Evolutionary conservation across 2,329 filamentous ascomycete genomes (phyloP).

Genomic region (Claviceps fusiformis): DNA sequence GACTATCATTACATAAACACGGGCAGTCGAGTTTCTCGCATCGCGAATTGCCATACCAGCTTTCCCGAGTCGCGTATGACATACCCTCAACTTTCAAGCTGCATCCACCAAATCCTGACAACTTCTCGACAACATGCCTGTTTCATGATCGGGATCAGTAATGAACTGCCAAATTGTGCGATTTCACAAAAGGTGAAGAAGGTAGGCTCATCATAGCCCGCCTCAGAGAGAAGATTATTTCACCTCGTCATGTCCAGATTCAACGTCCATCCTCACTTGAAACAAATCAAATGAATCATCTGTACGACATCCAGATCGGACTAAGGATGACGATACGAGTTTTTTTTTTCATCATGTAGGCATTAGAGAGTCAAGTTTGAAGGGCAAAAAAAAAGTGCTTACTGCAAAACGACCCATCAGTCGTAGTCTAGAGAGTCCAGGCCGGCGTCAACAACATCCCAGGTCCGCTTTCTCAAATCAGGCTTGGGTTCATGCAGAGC

Average conservation of each 20-base stretch:
- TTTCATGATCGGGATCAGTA: neutral
- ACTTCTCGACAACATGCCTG: neutral
- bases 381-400: no score
- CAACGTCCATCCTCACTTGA: constrained; percentile 17
- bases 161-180: neutral
- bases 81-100: neutral
- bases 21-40: neutral
- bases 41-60: neutral
- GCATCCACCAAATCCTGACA: neutral
- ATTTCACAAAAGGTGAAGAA: neutral
- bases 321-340: constrained; percentile 95
- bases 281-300: constrained; percentile 19
- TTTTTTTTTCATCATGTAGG: constrained; percentile 63
- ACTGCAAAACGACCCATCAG: constrained; percentile 18
- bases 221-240: constrained; percentile 44
- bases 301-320: constrained; percentile 39
- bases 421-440: constrained; percentile 49
- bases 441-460: constrained; percentile 51
- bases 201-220: neutral
- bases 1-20: neutral
- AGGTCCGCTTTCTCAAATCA: constrained; percentile 52
- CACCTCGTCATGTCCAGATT: constrained; percentile 31
- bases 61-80: neutral
- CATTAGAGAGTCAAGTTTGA: neutral
- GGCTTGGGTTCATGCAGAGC: constrained; percentile 36